Percentiles rank a stretch among this genome's conserved stretches.
Conservation (phyloP, 2,329 filamentous ascomycete genomes). For the Hortaea sp. region DNA sequence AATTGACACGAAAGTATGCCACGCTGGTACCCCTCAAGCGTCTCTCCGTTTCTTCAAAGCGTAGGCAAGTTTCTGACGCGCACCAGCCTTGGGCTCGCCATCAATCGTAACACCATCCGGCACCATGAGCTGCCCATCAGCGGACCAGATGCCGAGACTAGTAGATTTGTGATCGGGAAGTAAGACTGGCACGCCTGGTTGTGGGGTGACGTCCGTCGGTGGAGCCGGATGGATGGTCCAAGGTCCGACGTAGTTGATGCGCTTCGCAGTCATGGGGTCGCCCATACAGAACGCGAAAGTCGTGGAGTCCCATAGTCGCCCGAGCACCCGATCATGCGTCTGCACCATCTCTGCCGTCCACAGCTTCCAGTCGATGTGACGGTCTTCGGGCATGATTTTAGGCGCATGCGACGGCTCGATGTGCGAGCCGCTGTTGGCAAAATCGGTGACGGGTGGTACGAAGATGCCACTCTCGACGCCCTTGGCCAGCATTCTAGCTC, state of each 20-base stretch:
- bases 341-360: constrained; percentile 47
- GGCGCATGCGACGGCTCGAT: constrained; percentile 47
- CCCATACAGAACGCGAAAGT: constrained; percentile 10
- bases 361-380: constrained; percentile 49
- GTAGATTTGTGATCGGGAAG: neutral
- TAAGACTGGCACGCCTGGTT: neutral
- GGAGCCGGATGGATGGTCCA: constrained; percentile 1
- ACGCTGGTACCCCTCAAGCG: neutral
- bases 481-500: constrained; percentile 59
- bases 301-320: constrained; percentile 53
- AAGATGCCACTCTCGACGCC: constrained; percentile 55
- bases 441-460: constrained; percentile 44
- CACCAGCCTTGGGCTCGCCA: neutral
- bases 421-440: constrained; percentile 1
- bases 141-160: neutral
- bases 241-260: constrained; percentile 5
- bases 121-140: constrained; percentile 1
- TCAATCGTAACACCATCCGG: constrained; percentile 3
- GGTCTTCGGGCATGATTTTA: constrained; percentile 60
- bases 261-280: constrained; percentile 1
- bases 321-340: constrained; percentile 50
- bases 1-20: too few species aligned
- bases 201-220: neutral
- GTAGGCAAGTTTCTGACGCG: neutral
- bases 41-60: neutral